Evolutionary conservation across 768 basidiomycete genomes (phyloP).

Genomic region (Lactifluus subvellereus): DNA sequence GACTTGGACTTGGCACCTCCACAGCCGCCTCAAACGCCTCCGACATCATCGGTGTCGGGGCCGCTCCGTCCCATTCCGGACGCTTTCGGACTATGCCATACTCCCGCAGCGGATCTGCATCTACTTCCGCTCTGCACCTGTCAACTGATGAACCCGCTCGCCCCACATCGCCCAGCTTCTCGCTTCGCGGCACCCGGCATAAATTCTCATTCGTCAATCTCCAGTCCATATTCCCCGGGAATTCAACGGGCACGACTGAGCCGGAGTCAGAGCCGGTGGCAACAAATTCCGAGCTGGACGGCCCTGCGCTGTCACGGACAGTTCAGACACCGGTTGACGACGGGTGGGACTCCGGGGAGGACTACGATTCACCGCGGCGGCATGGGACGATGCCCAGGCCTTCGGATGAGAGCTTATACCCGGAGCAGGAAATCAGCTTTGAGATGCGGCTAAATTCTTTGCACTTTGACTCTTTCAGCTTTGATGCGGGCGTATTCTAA

Average conservation of each 20-base stretch:
- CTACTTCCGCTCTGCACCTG: slow-evolving; percentile 18
- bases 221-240: slow-evolving; percentile 30
- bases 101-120: slow-evolving; percentile 7
- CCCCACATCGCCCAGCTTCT: slow-evolving; percentile 25
- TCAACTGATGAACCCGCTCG: slow-evolving; percentile 1
- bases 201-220: slow-evolving; percentile 34
- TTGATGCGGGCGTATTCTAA: slow-evolving; percentile 54
- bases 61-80: background rate
- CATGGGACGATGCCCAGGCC: background rate
- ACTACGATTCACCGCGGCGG: slow-evolving; percentile 20
- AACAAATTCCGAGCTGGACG: slow-evolving; percentile 2
- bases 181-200: slow-evolving; percentile 29
- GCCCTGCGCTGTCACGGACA: background rate
- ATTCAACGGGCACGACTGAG: background rate
- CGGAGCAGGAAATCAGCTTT: slow-evolving; percentile 39
- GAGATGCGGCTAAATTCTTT: slow-evolving; percentile 70
- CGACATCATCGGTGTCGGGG: background rate
- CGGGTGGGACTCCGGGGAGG: slow-evolving; percentile 17
- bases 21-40: background rate
- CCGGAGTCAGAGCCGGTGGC: slow-evolving; percentile 12
- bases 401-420: background rate
- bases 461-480: slow-evolving; percentile 65
- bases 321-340: slow-evolving; percentile 11
- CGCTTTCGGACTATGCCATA: slow-evolving; percentile 14
- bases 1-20: slow-evolving; percentile 20